Base-by-base conservation (phyloP, 1,139 yeast species). In the Blastobotrys aristatus region DNA sequence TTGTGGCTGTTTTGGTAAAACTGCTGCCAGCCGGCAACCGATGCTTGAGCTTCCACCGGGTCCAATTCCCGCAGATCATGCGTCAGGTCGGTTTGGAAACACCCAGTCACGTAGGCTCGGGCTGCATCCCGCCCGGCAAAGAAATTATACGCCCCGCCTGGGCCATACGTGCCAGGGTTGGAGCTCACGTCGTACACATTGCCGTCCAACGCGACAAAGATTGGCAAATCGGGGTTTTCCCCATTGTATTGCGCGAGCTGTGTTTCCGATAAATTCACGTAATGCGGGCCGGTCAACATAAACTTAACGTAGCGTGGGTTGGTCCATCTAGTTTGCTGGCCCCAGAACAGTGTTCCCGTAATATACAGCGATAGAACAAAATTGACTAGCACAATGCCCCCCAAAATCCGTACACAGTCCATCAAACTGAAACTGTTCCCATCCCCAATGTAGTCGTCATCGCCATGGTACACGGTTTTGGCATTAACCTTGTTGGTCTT, bases 101-200 rank as follows among this genome's bases (percentile, higher is more conserved):
- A 86, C 4, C 94, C 94, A 1, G 92, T 86, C 3, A 80, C 83
- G 57, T 78, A 82, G 22, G 88, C 88, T 41, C 95, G 67, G 0
- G 92, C 83, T 39, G 80, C 76, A 61, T 87, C 95, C 42, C 67
- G 69, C 0, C 95, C 95, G 21, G 81, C 74, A 59, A 87, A 77
- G 46, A 73, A 68, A 3, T 70, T 62, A 61, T 86, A 86, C 1
- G 82, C 64, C 0, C 89, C 89, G 1, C 72, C 69, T 0, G 85
- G 84, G 0, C 88, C 88, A 61, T 87, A 86, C 1, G 82, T 67
- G 2, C 61, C 65, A 2, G 73, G 68, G n/a, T 77, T 69, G 0
- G 74, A 64, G 2, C 80, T 66, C 2, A 86, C 95, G 59, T 86
- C 95, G 62, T 74, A 86, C 0, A 86, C 82, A 4, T 72, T 72